phyloP scores from a whole-genome alignment of 2,329 filamentous ascomycete genomes.

The Colletotrichum tamarilloi region DNA sequence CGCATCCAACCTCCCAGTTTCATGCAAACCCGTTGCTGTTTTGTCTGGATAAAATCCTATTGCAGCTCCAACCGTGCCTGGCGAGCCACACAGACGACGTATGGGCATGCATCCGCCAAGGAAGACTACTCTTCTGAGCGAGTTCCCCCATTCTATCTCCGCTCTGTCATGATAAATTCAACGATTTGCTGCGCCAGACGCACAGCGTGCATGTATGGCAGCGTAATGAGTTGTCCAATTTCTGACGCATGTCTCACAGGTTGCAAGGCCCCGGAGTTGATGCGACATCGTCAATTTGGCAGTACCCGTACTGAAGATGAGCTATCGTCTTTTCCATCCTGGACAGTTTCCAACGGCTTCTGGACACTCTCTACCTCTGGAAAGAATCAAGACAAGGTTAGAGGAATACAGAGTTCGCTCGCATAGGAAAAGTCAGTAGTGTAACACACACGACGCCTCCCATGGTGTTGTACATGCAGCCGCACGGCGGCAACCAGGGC shows the following conservation, averaged over 20 bases:
- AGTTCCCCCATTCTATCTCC: constrained; percentile 27
- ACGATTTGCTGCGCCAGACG: constrained; percentile 19
- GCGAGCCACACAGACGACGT: constrained; percentile 5
- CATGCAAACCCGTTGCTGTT: constrained; percentile 45
- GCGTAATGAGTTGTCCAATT: constrained; percentile 36
- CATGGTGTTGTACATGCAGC: neutral
- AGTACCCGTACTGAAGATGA: constrained; percentile 21
- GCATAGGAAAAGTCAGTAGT: neutral
- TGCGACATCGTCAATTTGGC: constrained; percentile 28
- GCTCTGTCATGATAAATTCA: constrained; percentile 23
- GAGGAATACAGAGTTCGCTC: neutral
- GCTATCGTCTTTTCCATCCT: constrained; percentile 22
- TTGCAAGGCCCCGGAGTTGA: constrained; percentile 32
- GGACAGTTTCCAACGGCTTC: neutral
- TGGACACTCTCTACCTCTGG: neutral
- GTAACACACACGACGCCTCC: constrained; percentile 6
- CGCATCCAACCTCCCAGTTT: constrained; percentile 43
- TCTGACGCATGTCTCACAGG: constrained; percentile 37
- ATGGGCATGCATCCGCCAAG: constrained; percentile 24
- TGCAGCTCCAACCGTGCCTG: constrained; percentile 31
- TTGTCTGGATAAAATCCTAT: constrained; percentile 42
- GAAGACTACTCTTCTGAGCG: constrained; percentile 19
- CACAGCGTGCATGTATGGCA: constrained; percentile 33
- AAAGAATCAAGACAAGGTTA: neutral
- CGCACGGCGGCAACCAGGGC: constrained; percentile 18